These are phyloP conservation scores for Tulasnella sp. DNA, from an alignment of 768 basidiomycete genomes.

Conservation along the genomic window DNA sequence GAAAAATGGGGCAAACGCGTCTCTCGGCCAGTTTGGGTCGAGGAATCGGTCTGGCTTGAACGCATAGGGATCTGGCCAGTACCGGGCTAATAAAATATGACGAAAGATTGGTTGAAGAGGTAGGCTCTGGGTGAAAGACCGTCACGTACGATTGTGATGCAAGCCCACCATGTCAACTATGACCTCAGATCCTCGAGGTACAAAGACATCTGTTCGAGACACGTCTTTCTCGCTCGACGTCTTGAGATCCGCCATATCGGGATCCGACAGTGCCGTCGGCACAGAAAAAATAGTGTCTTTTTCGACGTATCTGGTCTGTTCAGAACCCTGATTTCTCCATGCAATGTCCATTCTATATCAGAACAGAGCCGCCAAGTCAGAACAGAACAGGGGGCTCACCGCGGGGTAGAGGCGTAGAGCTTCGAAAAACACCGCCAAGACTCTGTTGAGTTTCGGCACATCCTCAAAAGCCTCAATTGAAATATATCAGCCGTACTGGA, in stretches of 20 bases:
- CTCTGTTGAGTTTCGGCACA: not conserved
- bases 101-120: not conserved
- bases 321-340: not conserved
- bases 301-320: not conserved
- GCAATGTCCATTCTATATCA: too few relatives aligned
- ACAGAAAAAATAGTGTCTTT: not conserved
- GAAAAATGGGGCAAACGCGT: conserved; percentile 14
- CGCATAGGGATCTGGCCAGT: conserved; percentile 2
- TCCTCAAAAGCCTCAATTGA: not conserved
- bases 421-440: not conserved
- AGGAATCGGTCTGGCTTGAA: conserved; percentile 12
- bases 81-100: not conserved
- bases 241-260: not conserved
- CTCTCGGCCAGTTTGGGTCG: conserved; percentile 7
- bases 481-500: too few relatives aligned
- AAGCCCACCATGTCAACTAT: not conserved
- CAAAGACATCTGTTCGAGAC: not conserved
- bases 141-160: conserved; percentile 11
- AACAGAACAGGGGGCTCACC: not conserved
- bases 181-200: conserved; percentile 2
- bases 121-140: too few relatives aligned
- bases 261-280: not conserved
- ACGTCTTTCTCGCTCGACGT: not conserved
- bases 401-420: conserved; percentile 2
- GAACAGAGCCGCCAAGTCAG: too few relatives aligned